Base-by-base conservation (phyloP, 352 stramenopile genomes). In the Globisporangium orthogonon region DNA sequence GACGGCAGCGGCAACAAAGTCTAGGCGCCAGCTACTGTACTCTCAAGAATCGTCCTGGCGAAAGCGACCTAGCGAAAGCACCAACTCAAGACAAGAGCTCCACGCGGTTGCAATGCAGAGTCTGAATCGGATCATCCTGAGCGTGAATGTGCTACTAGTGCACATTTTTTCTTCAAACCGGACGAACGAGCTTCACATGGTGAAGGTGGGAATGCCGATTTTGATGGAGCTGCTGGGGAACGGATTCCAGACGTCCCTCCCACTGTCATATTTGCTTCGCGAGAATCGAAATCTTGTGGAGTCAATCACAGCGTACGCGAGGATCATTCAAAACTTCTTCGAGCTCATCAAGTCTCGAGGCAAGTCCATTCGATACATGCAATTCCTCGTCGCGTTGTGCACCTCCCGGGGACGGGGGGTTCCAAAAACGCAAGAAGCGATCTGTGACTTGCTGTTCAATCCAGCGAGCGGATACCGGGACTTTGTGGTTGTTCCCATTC, bases 141-240 rank as follows among this genome's bases (percentile, higher is more conserved):
- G 67, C 7, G 69, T 85, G 7, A 91, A 87, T 49, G 41, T 70
- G 0, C 66, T 90, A 2, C 52, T 90, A 7, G 75, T 86, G 33
- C 76, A 84, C 44, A 81, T 87, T 40, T 88, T 83, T 41, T 78
- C 66, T 57, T 66, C 61, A 11, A 85, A 87, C 44, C 63, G 78
- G 5, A 62, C 64, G 15, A 87, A 80, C 54, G 80, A 90, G 52
- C 62, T 87, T 0, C 71, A 80, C 30, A 71, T 78, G 57, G 72
- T 86, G 2, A 74, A 83, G 49, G 56, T 66, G 15, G 77, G 67
- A 10, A 78, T 90, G 72, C 77, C 80, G 39, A 73, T 73, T 9
- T 50, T 90, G 17, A 87, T 90, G 74, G 71, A 88, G 49, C 60
- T 90, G 37, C 70, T 90, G 9, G 80, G 80, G 3, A 86, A 90